Base-by-base conservation (phyloP, 345 rosid genomes). In the Diplotaxis tenuifolia region DNA sequence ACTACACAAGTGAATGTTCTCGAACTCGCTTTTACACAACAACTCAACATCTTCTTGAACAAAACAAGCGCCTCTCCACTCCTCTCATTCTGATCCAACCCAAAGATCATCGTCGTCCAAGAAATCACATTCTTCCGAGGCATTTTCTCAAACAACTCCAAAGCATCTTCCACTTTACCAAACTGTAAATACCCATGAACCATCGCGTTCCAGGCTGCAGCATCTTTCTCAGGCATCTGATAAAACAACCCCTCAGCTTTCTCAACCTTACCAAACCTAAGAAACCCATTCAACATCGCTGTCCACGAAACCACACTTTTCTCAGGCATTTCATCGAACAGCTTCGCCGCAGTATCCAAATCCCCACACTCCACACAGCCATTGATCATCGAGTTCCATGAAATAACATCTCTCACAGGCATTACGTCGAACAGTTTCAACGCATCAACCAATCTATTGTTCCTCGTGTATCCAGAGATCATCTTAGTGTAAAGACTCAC, bases 51-150 rank as follows among this genome's bases (percentile, higher is more conserved):
- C 74, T 74, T 76, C 67, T 62, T 59, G n/a, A 83, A 88, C 69
- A 84, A 47, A 47, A 14, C 38, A 53, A 88, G 80, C 73, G 88
- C 89, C 34, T 85, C 93, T 65, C 76, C 62, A 19, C 78, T 81
- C 78, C 70, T 78, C 65, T 91, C 87, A 65, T 74, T 83, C 70
- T 71, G 85, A 45, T 85, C 86, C 70, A 92, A 86, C 67, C 96
- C 98, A 45, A 78, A 77, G 52, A 92, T 92, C 88, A 89, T 83
- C 4, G 94, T 82, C 68, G 96, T 90, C 98, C 96, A 92, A 0
- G 93, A 89, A 74, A 92, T 81, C 67, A 88, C 93, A 73, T 88
- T 83, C 81, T 70, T 71, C 58, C 34, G 29, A 47, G 93, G 94
- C 86, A 88, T 89, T 58, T 61, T 34, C n/a, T 52, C 68, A 75